These are phyloP conservation scores for Globisporangium spiculum DNA, from an alignment of 352 stramenopile species.

Conservation along the genomic window DNA sequence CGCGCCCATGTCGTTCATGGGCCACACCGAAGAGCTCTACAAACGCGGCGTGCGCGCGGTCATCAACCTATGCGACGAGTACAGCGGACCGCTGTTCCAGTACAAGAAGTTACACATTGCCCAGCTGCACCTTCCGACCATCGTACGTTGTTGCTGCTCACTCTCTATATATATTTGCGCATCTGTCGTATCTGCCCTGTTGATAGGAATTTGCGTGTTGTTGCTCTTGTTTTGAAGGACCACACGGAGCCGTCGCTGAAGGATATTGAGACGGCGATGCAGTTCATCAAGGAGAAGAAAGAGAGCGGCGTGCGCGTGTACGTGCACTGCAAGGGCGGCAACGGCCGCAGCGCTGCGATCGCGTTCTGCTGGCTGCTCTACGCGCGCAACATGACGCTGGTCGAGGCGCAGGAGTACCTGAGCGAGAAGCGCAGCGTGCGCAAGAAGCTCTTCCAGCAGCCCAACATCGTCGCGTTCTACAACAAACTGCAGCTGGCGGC, in stretches of 20 bases:
- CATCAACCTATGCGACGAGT: conserved; percentile 97
- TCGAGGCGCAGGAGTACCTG: conserved; percentile 87
- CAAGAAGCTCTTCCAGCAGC: conserved; percentile 86
- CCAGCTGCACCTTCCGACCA: conserved; percentile 88
- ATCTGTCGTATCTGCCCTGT: neutral
- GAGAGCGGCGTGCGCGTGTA: conserved; percentile 89
- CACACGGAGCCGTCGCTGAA: conserved; percentile 76
- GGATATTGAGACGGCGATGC: conserved; percentile 69
- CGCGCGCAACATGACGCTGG: conserved; percentile 61
- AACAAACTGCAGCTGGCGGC: conserved; percentile 35
- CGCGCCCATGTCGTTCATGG: conserved; percentile 88
- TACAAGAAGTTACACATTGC: conserved; percentile 90
- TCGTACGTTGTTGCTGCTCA: conserved; percentile 48
- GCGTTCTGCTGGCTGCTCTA: conserved; percentile 91
- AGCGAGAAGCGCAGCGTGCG: conserved; percentile 88
- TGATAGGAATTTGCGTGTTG: neutral
- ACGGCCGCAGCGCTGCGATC: conserved; percentile 91
- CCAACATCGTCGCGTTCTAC: conserved; percentile 82
- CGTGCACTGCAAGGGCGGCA: conserved; percentile 95
- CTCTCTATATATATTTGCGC: neutral
- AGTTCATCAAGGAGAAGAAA: conserved; percentile 89
- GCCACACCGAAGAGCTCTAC: conserved; percentile 80
- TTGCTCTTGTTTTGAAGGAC: conserved; percentile 35
- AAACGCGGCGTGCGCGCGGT: conserved; percentile 86
- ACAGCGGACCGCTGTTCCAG: conserved; percentile 78